phyloP scores from a whole-genome alignment of 306 rosid genomes.

The Cucurbita moschata region DNA sequence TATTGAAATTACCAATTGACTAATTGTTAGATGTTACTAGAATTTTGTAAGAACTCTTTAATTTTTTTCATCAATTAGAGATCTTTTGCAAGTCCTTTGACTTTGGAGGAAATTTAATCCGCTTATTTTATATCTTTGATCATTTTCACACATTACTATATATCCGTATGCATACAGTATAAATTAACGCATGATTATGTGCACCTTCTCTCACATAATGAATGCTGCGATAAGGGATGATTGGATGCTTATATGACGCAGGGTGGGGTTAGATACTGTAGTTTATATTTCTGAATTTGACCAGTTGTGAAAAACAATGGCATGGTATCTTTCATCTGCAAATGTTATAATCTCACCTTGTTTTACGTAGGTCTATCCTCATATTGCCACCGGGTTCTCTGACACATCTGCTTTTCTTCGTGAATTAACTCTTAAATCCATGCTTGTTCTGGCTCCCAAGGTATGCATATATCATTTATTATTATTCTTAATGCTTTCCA shows the following conservation, averaged over 20 bases:
- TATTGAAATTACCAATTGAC: no score
- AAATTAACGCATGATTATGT: not conserved
- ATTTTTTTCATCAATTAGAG: no score
- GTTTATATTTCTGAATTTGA: not conserved
- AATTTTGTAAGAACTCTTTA: no score
- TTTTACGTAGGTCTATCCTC: constrained; percentile 74
- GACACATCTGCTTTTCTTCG: constrained; percentile 95
- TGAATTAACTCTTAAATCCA: constrained; percentile 89
- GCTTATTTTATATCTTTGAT: no score
- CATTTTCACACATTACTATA: not conserved
- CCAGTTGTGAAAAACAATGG: not conserved
- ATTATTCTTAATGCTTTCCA: not conserved
- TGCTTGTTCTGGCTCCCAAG: constrained; percentile 91
- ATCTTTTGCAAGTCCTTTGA: no score
- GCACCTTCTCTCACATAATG: not conserved
- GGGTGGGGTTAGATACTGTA: not conserved
- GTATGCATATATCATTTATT: constrained; percentile 16
- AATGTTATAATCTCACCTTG: constrained; percentile 3
- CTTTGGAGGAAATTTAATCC: no score
- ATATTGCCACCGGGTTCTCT: constrained; percentile 86
- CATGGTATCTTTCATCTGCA: not conserved
- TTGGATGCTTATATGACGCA: not conserved
- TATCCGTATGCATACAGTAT: not conserved
- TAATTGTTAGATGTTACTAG: no score
- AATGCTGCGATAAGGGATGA: not conserved